phyloP scores from a whole-genome alignment of 352 stramenopile species.

The Globisporangium canariense region DNA sequence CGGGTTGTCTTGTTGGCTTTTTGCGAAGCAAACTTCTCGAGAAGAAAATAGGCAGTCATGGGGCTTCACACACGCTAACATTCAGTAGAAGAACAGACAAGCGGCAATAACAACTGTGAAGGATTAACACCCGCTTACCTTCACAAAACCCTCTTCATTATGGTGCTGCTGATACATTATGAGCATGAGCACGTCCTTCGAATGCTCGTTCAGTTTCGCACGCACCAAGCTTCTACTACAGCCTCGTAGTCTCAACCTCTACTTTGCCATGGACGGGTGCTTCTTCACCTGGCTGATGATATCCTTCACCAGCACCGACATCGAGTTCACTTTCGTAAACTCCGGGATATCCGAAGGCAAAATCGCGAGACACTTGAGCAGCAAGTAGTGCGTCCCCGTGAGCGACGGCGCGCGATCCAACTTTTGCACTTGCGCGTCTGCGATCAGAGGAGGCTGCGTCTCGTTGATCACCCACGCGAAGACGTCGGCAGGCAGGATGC shows the following conservation, averaged over 20 bases:
- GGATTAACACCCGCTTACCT: neutral
- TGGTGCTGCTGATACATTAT: no score
- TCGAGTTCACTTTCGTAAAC: slow-evolving; percentile 67
- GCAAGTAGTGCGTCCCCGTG: slow-evolving; percentile 66
- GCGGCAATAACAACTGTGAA: no score
- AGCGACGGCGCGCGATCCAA: slow-evolving; percentile 72
- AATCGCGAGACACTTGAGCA: slow-evolving; percentile 60
- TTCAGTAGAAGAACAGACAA: neutral
- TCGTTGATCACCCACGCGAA: slow-evolving; percentile 72
- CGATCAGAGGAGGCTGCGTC: slow-evolving; percentile 43
- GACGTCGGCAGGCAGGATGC: slow-evolving; percentile 71
- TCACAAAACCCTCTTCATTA: neutral
- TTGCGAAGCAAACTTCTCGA: slow-evolving; percentile 1
- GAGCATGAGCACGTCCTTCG: no score
- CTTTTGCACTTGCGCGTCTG: slow-evolving; percentile 58
- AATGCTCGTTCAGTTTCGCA: no score
- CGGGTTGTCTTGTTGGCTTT: neutral
- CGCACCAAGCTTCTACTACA: neutral
- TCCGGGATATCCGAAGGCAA: slow-evolving; percentile 44
- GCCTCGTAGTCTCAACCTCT: neutral
- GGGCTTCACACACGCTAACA: neutral
- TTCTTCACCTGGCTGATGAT: slow-evolving; percentile 71
- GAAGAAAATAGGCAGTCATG: slow-evolving; percentile 6
- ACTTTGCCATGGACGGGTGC: slow-evolving; percentile 18
- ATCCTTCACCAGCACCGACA: slow-evolving; percentile 83